Conservation (phyloP, 164 flowering plant species). For the Malania oleifera region DNA sequence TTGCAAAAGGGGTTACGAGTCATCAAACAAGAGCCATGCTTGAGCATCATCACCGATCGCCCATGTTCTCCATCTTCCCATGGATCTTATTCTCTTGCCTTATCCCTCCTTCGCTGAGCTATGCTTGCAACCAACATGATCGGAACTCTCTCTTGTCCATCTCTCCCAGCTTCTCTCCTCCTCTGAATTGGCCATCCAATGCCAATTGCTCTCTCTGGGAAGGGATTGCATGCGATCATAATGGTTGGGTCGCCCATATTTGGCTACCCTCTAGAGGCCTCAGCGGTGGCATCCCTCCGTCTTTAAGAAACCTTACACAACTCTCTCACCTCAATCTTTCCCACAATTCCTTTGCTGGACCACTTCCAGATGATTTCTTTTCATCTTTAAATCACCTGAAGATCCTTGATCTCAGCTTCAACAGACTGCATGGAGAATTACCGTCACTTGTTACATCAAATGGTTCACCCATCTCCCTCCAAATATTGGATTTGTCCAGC, state of each 20-base stretch:
- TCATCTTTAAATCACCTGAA: background rate
- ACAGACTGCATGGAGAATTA: too few species aligned
- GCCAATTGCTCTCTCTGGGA: background rate
- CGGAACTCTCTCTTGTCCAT: background rate
- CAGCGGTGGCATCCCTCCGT: background rate
- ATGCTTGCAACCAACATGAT: background rate
- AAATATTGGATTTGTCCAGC: background rate
- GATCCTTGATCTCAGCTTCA: too few species aligned
- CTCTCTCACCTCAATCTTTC: constrained; percentile 2
- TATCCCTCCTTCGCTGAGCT: too few species aligned
- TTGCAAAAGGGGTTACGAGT: too few species aligned
- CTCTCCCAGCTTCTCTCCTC: background rate
- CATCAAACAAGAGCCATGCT: too few species aligned
- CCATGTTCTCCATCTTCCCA: too few species aligned
- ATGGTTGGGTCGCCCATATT: background rate
- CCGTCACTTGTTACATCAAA: too few species aligned
- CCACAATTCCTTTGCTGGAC: background rate
- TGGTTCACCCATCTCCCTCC: too few species aligned
- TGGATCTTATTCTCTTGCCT: too few species aligned
- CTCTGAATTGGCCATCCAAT: background rate
- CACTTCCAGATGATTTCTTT: background rate
- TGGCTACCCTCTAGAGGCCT: background rate
- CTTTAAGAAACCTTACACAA: background rate
- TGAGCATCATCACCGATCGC: too few species aligned
- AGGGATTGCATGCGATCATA: background rate